phyloP scores from a whole-genome alignment of 495 filamentous ascomycete genomes.

The Cetradonia linearis region DNA sequence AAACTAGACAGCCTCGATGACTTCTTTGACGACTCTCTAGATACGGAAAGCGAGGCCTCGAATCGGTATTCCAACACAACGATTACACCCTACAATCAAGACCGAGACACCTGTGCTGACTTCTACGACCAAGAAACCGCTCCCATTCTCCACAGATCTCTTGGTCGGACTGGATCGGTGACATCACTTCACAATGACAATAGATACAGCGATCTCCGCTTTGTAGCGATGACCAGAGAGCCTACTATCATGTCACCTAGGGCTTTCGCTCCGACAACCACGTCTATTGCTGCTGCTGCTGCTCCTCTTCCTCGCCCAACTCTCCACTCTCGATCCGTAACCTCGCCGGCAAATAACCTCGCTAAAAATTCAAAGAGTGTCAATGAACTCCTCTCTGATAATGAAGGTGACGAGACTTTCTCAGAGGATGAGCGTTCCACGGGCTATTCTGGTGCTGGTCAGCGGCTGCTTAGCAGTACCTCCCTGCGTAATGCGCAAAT shows the following conservation, averaged over 20 bases:
- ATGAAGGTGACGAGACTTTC: conserved; percentile 40
- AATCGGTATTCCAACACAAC: conserved; percentile 54
- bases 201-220: conserved; percentile 66
- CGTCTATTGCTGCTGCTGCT: conserved; percentile 16
- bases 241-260: conserved; percentile 56
- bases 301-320: conserved; percentile 29
- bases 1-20: conserved; percentile 91
- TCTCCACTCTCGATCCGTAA: conserved; percentile 62
- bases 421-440: conserved; percentile 39
- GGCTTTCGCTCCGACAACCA: conserved; percentile 38
- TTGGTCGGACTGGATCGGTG: conserved; percentile 57
- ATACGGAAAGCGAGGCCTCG: conserved; percentile 35
- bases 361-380: conserved; percentile 29
- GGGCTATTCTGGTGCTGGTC: conserved; percentile 40
- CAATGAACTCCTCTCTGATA: conserved; percentile 43
- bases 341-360: conserved; percentile 53
- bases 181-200: conserved; percentile 72
- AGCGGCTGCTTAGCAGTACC: conserved; percentile 28
- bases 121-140: conserved; percentile 91
- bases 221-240: conserved; percentile 40
- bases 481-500: conserved; percentile 15
- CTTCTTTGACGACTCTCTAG: conserved; percentile 69
- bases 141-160: conserved; percentile 77
- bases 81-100: conserved; percentile 47
- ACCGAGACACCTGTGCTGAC: conserved; percentile 66